Base-by-base conservation (phyloP, 2,329 filamentous ascomycete species). In the Akanthomyces dipterigenus region DNA sequence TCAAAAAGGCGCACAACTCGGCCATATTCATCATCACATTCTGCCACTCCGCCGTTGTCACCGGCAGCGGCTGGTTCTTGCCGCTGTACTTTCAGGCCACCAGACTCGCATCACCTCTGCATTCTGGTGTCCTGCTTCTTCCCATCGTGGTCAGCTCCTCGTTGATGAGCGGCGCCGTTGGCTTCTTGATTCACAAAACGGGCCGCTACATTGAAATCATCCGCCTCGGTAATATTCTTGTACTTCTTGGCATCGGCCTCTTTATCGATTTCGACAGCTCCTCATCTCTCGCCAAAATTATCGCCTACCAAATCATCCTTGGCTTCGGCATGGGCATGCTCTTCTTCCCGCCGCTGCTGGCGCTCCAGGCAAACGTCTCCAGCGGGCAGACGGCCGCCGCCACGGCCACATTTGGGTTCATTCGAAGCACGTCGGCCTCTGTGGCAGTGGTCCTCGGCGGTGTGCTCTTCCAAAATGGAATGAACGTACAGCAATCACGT, bases 81-180 rank as follows among this genome's bases (percentile, higher is more conserved):
- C 89, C 89, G 0, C 78, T 91, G 0, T 92, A 88, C 72, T 87
- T 90, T 59, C 89, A 93, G 70, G 81, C 85, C 3, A 88, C 87
- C 0, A 80, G 87, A 2, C 80, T 80, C 55, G 83, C 83, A 1
- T 60, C 62, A 6, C 62, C 62, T 12, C 31, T 63, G 31, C 51
- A 42, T 24, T 60, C 56, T 38, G 62, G 62, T 31, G 36, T 63
- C 9, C 45, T 60, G 22, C 36, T 60, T 38, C 56, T 63, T 22
- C 61, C 56, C 14, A 50, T 60, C n/a, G 46, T 63, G 20, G 22
- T 63, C 20, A 50, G 72, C 46, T 69, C 77, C 28, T 75, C 77
- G 11, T 40, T 76, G 5, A 63, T 70, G 8, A 68, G 70, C 18
- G 67, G 67, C 20, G 49, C 55, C 18, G 67, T 69, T 2, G 75